Evolutionary conservation across 768 basidiomycete genomes (phyloP).

Genomic region (Floccularia luteovirens): DNA sequence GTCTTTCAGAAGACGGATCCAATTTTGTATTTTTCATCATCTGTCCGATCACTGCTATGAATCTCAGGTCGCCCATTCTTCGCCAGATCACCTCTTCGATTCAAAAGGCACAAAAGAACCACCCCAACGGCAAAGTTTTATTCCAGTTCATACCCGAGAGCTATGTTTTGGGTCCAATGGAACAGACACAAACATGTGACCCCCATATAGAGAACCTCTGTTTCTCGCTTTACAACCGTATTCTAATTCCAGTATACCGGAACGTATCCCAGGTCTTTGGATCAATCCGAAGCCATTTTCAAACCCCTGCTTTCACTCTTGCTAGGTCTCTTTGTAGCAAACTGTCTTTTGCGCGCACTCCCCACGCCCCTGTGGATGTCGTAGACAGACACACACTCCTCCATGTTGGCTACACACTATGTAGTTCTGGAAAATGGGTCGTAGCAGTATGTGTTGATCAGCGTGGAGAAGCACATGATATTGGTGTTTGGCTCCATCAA

Average conservation of each 20-base stretch:
- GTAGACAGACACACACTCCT: conserved; percentile 46
- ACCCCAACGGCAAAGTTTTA: conserved; percentile 42
- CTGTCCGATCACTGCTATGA: conserved; percentile 51
- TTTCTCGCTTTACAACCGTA: conserved; percentile 65
- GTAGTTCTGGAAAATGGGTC: conserved; percentile 69
- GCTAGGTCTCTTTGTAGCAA: conserved; percentile 35
- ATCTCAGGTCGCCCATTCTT: conserved; percentile 57
- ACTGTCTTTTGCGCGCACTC: conserved; percentile 27
- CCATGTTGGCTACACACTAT: conserved; percentile 69
- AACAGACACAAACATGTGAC: conserved; percentile 31
- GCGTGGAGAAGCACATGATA: conserved; percentile 66
- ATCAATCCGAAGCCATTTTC: conserved; percentile 41
- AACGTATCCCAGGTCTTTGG: conserved; percentile 47
- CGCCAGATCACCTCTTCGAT: conserved; percentile 61
- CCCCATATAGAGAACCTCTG: conserved; percentile 44
- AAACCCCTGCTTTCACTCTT: conserved; percentile 60
- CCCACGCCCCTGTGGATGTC: conserved; percentile 33
- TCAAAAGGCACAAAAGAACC: conserved; percentile 45
- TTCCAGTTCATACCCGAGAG: conserved; percentile 74
- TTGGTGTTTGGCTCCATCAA: conserved; percentile 60
- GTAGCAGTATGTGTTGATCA: conserved; percentile 71
- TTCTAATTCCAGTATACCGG: conserved; percentile 53
- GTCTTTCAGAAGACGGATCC: conserved; percentile 25
- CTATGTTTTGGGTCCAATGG: conserved; percentile 39
- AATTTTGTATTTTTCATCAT: conserved; percentile 64